Evolutionary conservation across 352 stramenopile genomes (phyloP).

Genomic region (Globisporangium sylvaticum): DNA sequence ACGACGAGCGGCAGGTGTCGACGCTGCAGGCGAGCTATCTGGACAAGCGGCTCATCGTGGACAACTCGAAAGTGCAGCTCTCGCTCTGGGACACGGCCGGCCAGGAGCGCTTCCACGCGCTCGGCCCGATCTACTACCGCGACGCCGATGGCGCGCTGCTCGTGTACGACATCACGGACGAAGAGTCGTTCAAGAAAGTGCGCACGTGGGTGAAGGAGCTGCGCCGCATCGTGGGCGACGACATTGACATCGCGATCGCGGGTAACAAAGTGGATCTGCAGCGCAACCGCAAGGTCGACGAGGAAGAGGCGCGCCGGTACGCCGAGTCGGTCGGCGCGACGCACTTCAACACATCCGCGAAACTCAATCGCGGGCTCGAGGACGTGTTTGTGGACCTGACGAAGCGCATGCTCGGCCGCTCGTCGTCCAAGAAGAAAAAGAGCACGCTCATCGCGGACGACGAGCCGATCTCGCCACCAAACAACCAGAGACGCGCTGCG

Average conservation of each 20-base stretch:
- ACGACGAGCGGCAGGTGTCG: slow-evolving; percentile 89
- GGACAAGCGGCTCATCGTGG: slow-evolving; percentile 88
- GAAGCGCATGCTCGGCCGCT: slow-evolving; percentile 74
- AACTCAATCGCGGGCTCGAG: slow-evolving; percentile 90
- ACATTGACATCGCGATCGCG: slow-evolving; percentile 90
- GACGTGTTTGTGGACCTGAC: slow-evolving; percentile 90
- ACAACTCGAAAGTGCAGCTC: slow-evolving; percentile 74
- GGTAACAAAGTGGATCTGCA: slow-evolving; percentile 93
- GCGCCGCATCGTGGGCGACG: slow-evolving; percentile 86
- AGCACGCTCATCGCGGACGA: slow-evolving; percentile 79
- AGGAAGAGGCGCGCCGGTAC: slow-evolving; percentile 83
- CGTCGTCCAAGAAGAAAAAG: slow-evolving; percentile 70
- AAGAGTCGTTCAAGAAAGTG: slow-evolving; percentile 90
- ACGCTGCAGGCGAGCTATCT: slow-evolving; percentile 93
- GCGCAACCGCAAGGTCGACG: slow-evolving; percentile 82
- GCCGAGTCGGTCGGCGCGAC: slow-evolving; percentile 82
- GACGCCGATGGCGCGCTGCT: slow-evolving; percentile 86
- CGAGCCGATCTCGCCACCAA: slow-evolving; percentile 34
- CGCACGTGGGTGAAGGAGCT: slow-evolving; percentile 92
- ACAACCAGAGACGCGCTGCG: slow-evolving; percentile 10
- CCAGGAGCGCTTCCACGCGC: slow-evolving; percentile 85
- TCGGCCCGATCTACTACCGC: slow-evolving; percentile 90
- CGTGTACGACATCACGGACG: slow-evolving; percentile 92
- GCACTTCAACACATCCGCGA: slow-evolving; percentile 90
- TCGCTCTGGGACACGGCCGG: slow-evolving; percentile 88